A percentile compares a stretch with the other conserved stretches of the same genome.
Conservation (phyloP, 2,329 filamentous ascomycete genomes). For the Phialophora verrucosa region DNA sequence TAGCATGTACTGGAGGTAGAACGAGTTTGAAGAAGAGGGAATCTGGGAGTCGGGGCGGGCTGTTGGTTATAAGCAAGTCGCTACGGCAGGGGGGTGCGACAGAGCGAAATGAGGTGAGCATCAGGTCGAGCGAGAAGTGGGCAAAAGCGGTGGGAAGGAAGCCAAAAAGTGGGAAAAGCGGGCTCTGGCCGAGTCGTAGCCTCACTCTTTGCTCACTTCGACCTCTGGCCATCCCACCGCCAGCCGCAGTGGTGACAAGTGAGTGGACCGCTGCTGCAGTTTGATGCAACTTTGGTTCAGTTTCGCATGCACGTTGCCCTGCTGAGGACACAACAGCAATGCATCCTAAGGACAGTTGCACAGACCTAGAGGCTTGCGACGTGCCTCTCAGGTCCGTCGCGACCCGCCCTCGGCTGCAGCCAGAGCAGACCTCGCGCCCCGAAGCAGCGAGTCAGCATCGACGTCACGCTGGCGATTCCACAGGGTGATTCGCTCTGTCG, state of each 20-base stretch:
- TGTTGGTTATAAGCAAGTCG: constrained; percentile 11
- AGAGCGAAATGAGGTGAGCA: constrained; percentile 22
- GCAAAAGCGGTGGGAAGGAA: not conserved
- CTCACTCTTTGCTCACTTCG: constrained; percentile 4
- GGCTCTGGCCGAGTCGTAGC: constrained; percentile 8
- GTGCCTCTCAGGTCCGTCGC: constrained; percentile 17
- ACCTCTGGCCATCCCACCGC: constrained; percentile 11
- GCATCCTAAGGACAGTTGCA: not conserved
- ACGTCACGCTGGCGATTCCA: not conserved
- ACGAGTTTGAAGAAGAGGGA: not conserved
- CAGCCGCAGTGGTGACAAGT: not conserved
- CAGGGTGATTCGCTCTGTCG: not conserved
- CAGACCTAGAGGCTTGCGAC: constrained; percentile 13
- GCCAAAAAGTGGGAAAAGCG: constrained; percentile 23
- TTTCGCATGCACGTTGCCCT: constrained; percentile 16
- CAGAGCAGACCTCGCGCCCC: constrained; percentile 13
- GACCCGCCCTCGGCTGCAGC: constrained; percentile 20
- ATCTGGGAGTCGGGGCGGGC: not conserved
- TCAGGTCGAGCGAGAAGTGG: constrained; percentile 10
- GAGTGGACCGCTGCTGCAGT: constrained; percentile 7
- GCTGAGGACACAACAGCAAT: not conserved
- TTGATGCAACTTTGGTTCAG: constrained; percentile 17
- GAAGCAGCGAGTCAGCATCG: constrained; percentile 21
- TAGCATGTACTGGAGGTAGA: constrained; percentile 3
- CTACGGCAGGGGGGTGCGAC: constrained; percentile 7